phyloP scores from a whole-genome alignment of 1,284 basidiomycete genomes.

The Porogramme epimiltina region DNA sequence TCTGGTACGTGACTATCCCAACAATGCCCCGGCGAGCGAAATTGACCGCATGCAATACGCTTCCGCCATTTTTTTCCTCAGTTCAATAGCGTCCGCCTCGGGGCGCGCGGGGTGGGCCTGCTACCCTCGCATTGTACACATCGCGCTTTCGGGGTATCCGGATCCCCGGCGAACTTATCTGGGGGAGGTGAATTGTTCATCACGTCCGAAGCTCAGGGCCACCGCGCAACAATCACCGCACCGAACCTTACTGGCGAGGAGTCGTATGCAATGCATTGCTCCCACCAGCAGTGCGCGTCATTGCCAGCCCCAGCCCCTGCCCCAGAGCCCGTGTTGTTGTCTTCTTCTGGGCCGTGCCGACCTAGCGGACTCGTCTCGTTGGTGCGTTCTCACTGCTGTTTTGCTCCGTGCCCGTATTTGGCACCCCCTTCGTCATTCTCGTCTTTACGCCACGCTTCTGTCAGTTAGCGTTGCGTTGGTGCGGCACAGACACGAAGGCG shows the following conservation, averaged over 20 bases:
- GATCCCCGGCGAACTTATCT: background rate
- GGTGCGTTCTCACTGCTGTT: background rate
- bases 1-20: slow-evolving; percentile 1
- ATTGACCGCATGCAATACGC: background rate
- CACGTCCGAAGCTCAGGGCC: background rate
- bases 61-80: background rate
- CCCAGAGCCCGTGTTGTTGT: background rate
- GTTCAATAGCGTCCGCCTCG: no score
- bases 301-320: background rate
- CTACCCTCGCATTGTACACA: background rate
- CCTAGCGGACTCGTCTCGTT: background rate
- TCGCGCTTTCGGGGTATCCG: slow-evolving; percentile 3
- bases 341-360: background rate
- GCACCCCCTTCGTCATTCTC: background rate
- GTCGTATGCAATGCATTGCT: slow-evolving; percentile 1
- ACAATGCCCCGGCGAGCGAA: background rate
- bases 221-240: slow-evolving; percentile 10
- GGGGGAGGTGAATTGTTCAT: slow-evolving; percentile 1
- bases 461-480: slow-evolving; percentile 4
- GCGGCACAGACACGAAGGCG: background rate
- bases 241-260: background rate
- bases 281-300: background rate
- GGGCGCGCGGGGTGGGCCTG: no score
- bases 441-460: slow-evolving; percentile 1
- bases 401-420: slow-evolving; percentile 1